Conservation (phyloP, 2,329 filamentous ascomycete species). For the Nemania abortiva region DNA sequence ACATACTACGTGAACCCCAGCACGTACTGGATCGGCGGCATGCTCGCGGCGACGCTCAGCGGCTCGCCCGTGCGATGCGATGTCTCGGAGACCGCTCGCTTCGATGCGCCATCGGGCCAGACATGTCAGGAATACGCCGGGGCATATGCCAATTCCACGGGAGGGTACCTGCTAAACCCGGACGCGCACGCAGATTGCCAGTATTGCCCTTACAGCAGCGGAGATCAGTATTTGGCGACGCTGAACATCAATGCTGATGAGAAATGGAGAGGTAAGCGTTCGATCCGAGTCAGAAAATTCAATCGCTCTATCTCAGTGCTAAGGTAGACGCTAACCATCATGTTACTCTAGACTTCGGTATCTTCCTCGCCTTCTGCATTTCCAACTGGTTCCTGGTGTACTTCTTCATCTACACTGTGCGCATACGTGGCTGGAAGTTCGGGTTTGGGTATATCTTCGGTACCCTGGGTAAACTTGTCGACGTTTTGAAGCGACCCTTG, state of each 20-base stretch:
- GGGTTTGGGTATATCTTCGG: constrained; percentile 70
- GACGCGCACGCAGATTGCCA: constrained; percentile 70
- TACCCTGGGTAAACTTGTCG: constrained; percentile 45
- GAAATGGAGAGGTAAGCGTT: constrained; percentile 71
- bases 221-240: constrained; percentile 72
- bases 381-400: constrained; percentile 80
- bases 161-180: constrained; percentile 74
- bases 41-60: constrained; percentile 73
- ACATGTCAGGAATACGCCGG: constrained; percentile 75
- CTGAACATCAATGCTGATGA: constrained; percentile 64
- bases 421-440: constrained; percentile 77
- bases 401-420: constrained; percentile 81
- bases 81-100: constrained; percentile 52
- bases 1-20: constrained; percentile 76
- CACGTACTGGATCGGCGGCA: constrained; percentile 76
- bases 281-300: too few species aligned
- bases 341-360: constrained; percentile 66
- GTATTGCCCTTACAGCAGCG: constrained; percentile 73
- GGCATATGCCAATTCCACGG: constrained; percentile 64
- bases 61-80: constrained; percentile 63
- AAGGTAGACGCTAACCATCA: constrained; percentile 13
- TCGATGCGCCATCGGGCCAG: constrained; percentile 72
- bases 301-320: not conserved
- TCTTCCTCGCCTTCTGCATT: constrained; percentile 77
- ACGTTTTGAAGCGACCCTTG: constrained; percentile 52